Percentiles rank a stretch among this genome's conserved stretches.
Evolutionary conservation across 2,329 filamentous ascomycete genomes (phyloP).

Genomic region (Helotiales sp.): DNA sequence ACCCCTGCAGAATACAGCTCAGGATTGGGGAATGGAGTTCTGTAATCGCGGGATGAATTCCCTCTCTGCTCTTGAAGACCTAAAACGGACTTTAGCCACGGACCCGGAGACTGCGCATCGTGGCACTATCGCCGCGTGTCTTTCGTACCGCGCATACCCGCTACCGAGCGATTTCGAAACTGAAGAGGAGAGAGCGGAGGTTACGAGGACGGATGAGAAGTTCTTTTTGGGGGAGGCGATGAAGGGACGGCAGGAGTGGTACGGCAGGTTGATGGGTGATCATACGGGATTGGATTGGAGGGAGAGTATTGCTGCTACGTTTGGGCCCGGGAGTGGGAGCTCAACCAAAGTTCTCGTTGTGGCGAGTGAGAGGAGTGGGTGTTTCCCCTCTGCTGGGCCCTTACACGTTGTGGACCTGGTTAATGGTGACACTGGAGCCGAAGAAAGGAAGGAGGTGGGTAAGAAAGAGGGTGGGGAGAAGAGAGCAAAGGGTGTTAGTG

Average conservation of each 20-base stretch:
- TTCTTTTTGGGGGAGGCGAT: slow-evolving; percentile 42
- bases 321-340: slow-evolving; percentile 26
- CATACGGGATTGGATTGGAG: slow-evolving; percentile 43
- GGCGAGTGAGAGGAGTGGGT: slow-evolving; percentile 42
- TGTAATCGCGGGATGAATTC: slow-evolving; percentile 43
- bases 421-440: slow-evolving; percentile 26
- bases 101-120: slow-evolving; percentile 36
- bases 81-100: slow-evolving; percentile 37
- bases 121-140: slow-evolving; percentile 40
- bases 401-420: slow-evolving; percentile 40
- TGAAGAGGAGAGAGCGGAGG: not conserved
- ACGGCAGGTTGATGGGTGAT: slow-evolving; percentile 43
- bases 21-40: slow-evolving; percentile 37
- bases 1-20: slow-evolving; percentile 39
- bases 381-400: slow-evolving; percentile 41
- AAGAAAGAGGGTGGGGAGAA: not conserved
- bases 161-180: slow-evolving; percentile 25
- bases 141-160: slow-evolving; percentile 39
- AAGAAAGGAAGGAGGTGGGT: slow-evolving; percentile 29
- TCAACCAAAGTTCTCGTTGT: slow-evolving; percentile 39
- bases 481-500: slow-evolving; percentile 36
- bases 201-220: slow-evolving; percentile 31
- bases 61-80: slow-evolving; percentile 32
- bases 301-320: slow-evolving; percentile 36
- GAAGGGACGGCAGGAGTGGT: slow-evolving; percentile 39